phyloP scores from a whole-genome alignment of 257 asterid species.

The Primulina tabacum region DNA sequence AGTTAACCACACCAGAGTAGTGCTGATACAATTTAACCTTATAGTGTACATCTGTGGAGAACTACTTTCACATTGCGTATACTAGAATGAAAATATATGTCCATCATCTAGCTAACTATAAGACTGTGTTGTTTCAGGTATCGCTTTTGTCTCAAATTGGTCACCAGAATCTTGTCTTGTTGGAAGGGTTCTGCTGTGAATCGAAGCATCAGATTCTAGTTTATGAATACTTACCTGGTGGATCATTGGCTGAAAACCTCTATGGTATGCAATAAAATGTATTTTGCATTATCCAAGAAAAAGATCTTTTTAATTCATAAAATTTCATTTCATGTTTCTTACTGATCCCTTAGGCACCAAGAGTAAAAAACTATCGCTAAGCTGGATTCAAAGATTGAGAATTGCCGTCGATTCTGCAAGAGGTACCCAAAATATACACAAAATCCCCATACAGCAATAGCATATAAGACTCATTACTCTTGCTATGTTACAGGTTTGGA shows the following conservation, averaged over 20 bases:
- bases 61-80: too few species aligned
- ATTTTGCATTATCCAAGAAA: background rate
- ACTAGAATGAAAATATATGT: background rate
- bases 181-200: slow-evolving; percentile 90
- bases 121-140: slow-evolving; percentile 41
- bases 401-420: slow-evolving; percentile 92
- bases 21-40: background rate
- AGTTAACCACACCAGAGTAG: background rate
- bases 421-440: slow-evolving; percentile 39
- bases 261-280: slow-evolving; percentile 45
- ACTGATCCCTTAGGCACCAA: slow-evolving; percentile 47
- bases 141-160: slow-evolving; percentile 72
- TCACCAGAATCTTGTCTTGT: slow-evolving; percentile 71
- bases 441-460: background rate
- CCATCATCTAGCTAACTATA: background rate
- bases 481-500: slow-evolving; percentile 58
- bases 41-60: background rate
- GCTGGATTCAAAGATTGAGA: slow-evolving; percentile 90
- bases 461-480: too few species aligned
- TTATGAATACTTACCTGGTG: slow-evolving; percentile 76
- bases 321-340: background rate
- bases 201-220: slow-evolving; percentile 90
- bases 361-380: slow-evolving; percentile 62
- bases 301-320: background rate
- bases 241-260: slow-evolving; percentile 83